Evolutionary conservation across 1,284 basidiomycete species (phyloP), one percentile per base, ranked within the genome.

Genomic region (Papiliotrema fonsecae): DNA sequence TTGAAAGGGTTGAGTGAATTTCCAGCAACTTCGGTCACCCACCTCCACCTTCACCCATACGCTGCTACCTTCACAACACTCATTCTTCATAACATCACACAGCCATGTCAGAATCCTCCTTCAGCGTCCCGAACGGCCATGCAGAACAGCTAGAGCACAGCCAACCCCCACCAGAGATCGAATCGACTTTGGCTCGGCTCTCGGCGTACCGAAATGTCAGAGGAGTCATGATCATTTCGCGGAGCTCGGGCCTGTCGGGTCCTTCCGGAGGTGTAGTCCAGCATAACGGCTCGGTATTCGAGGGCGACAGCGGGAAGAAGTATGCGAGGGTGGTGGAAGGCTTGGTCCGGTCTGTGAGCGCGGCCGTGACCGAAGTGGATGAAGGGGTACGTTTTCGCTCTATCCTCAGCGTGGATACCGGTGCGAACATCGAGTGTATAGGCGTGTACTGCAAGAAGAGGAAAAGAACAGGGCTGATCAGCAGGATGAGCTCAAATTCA

Each of bases 401-500:
- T 21, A 34, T 21, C 16, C 18, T 25, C 21, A n/a, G n/a, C n/a
- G n/a, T n/a, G n/a, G n/a, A n/a, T n/a, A n/a, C n/a, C n/a, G n/a
- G n/a, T n/a, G n/a, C n/a, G n/a, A n/a, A n/a, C n/a, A n/a, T n/a
- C 18, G 21, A 16, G 31, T 14, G 31, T 16, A 25, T 32, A 31
- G 43, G 22, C 7, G 22, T 22, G 27, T 11, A 18, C 21, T 25
- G 21, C 19, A 9, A 1, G 16, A 13, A 21, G n/a, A n/a, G n/a
- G n/a, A 2, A 28, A 21, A 9, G 30, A 22, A 13, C 19, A 25
- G 18, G 24, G 40, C 49, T 50, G 45, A 48, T 26, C 25, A 6
- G 3, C 50, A 93, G 89, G 91, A 94, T 66, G 85, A 88, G 46
- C 77, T 94, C 45, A 80, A 82, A 51, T 90, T 96, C 65, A 82